phyloP scores from a whole-genome alignment of 2,329 filamentous ascomycete genomes.

The Graphiopsis chlorocephala region DNA sequence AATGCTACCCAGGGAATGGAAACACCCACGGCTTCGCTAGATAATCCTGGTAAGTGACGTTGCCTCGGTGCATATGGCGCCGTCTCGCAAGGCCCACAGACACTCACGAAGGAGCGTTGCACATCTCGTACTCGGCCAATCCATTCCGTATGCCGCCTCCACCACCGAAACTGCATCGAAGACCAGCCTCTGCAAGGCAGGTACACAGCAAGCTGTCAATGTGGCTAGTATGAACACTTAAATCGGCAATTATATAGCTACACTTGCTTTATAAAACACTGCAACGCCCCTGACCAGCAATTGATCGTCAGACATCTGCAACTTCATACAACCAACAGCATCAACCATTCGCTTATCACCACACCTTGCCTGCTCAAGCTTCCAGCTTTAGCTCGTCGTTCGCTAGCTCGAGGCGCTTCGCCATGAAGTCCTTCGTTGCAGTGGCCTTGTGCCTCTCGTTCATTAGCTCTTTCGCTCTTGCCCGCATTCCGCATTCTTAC shows the following conservation, averaged over 20 bases:
- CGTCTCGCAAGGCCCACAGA: slow-evolving; percentile 19
- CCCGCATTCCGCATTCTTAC: slow-evolving; percentile 25
- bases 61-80: slow-evolving; percentile 18
- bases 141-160: slow-evolving; percentile 27
- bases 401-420: slow-evolving; percentile 23
- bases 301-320: slow-evolving; percentile 14
- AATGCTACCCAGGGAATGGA: slow-evolving; percentile 29
- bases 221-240: slow-evolving; percentile 22
- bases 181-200: slow-evolving; percentile 32
- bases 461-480: slow-evolving; percentile 22
- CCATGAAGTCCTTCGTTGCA: slow-evolving; percentile 28
- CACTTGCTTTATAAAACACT: slow-evolving; percentile 24
- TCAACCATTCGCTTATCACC: slow-evolving; percentile 2
- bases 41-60: slow-evolving; percentile 14
- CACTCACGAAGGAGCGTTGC: slow-evolving; percentile 22
- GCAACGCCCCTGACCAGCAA: background rate
- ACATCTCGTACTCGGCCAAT: slow-evolving; percentile 25
- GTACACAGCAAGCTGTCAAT: slow-evolving; percentile 12
- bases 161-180: slow-evolving; percentile 16
- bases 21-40: slow-evolving; percentile 20
- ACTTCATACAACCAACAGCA: slow-evolving; percentile 17
- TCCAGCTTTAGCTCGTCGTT: slow-evolving; percentile 21
- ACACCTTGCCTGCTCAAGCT: slow-evolving; percentile 5
- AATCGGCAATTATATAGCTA: slow-evolving; percentile 8
- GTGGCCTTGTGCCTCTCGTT: slow-evolving; percentile 31